These are phyloP conservation scores for Plenodomus lindquistii DNA, from an alignment of 2,329 filamentous ascomycete genomes.

Conservation along the genomic window DNA sequence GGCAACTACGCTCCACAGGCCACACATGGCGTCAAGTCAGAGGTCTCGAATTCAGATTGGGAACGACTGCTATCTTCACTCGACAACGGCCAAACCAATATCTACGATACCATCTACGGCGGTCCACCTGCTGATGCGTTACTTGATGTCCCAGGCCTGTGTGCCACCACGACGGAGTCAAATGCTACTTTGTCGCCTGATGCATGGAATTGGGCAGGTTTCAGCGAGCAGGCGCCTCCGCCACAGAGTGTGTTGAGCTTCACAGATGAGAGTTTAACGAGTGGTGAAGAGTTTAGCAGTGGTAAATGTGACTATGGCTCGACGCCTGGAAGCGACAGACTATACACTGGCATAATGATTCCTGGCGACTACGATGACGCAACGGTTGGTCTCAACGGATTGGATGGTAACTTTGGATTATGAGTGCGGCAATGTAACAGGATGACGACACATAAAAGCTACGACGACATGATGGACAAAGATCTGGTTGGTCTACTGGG, in stretches of 20 bases:
- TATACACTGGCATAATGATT: conserved; percentile 44
- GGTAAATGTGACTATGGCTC: conserved; percentile 33
- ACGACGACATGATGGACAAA: conserved; percentile 2
- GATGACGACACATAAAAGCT: not conserved
- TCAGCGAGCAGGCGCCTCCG: conserved; percentile 30
- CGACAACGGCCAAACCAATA: conserved; percentile 77
- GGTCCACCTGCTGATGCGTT: conserved; percentile 56
- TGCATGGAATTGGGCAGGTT: conserved; percentile 39
- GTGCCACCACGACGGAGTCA: conserved; percentile 30
- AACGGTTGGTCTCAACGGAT: conserved; percentile 35
- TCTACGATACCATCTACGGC: conserved; percentile 83
- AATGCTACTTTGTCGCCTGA: conserved; percentile 42
- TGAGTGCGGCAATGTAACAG: conserved; percentile 14
- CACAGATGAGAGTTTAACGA: conserved; percentile 63
- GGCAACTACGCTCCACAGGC: conserved; percentile 31
- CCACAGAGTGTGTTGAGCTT: conserved; percentile 63
- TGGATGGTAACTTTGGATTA: conserved; percentile 49
- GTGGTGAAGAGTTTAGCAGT: conserved; percentile 51
- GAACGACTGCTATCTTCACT: conserved; percentile 79
- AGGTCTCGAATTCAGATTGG: conserved; percentile 73
- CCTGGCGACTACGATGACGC: conserved; percentile 35
- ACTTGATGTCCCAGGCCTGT: conserved; percentile 35
- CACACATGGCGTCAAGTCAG: conserved; percentile 47
- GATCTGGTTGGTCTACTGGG: not conserved
- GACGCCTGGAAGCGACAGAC: conserved; percentile 35